Percentiles rank a stretch among this genome's conserved stretches.
Evolutionary conservation across 345 rosid species (phyloP).

Genomic region (Eutrema yunnanense): DNA sequence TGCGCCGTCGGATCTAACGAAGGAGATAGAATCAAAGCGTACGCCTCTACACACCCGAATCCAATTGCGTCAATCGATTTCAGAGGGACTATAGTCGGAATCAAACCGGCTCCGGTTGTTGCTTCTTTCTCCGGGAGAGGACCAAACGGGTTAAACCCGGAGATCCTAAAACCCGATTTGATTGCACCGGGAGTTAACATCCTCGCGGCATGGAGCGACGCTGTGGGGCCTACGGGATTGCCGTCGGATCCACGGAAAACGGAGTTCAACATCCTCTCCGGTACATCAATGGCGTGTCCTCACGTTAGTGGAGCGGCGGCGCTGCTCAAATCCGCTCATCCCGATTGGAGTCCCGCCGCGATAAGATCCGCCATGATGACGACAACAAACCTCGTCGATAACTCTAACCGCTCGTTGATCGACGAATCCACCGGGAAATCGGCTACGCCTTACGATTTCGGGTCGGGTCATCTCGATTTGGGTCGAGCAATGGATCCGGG

Average conservation of each 20-base stretch:
- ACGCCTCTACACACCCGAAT: constrained; percentile 33
- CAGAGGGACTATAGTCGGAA: constrained; percentile 61
- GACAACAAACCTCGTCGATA: constrained; percentile 53
- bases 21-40: constrained; percentile 59
- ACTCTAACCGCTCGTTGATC: constrained; percentile 20
- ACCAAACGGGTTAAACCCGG: constrained; percentile 66
- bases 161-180: constrained; percentile 75
- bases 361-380: constrained; percentile 87
- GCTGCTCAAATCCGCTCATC: constrained; percentile 76
- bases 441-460: constrained; percentile 55
- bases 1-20: constrained; percentile 66
- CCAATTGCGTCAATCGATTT: constrained; percentile 61
- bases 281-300: constrained; percentile 88
- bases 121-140: constrained; percentile 84
- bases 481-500: constrained; percentile 77
- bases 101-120: constrained; percentile 74
- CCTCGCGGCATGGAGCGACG: constrained; percentile 81
- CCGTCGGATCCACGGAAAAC: constrained; percentile 56
- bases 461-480: constrained; percentile 68
- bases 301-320: constrained; percentile 84
- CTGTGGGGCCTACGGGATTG: constrained; percentile 65
- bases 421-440: constrained; percentile 74
- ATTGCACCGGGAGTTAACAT: constrained; percentile 59
- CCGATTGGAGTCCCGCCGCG: constrained; percentile 69
- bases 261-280: constrained; percentile 74